Evolutionary conservation across 768 basidiomycete species (phyloP), one percentile per base, ranked within the genome.

Genomic region (Suillus occidentalis): DNA sequence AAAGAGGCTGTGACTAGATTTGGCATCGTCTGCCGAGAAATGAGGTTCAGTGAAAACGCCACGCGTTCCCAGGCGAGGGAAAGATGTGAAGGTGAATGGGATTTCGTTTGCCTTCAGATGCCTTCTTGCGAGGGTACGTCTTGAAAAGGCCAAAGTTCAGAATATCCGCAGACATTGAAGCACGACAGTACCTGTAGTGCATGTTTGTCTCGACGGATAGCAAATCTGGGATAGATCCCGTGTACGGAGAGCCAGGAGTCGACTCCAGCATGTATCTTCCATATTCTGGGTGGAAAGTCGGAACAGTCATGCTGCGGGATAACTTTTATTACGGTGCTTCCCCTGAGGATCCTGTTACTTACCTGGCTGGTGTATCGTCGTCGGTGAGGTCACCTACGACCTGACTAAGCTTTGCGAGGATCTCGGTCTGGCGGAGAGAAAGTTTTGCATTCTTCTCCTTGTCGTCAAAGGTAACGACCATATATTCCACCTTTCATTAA

Each of bases 211-310:
- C 97, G 6, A 99, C 96, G 6, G 89, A 86, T 43, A 99, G 82
- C 22, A 99, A 84, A 76, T 97, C 95, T 31, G 84, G 83, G 47
- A 99, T 87, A 18, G 86, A 89, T 12, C 94, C 95, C 6, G 93
- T 91, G 79, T 98, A 99, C 2, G 97, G 97, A 58, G 89, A 88
- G 3, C 97, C 97, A 0, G 97, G 97, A 0, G 97, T 99, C 3
- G 95, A 95, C 76, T 99, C 97, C 61, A 99, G 84, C 97, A 99
- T 99, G 80, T 93, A 99, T 45, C 96, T 86, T 47, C 97, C 97
- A 80, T 98, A 99, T 77, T 99, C 97, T 20, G 97, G 97, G 73
- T 99, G 97, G 73, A 96, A 99, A 14, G 89, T 91, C 2, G 97
- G 97, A 31, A 94, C 85, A 3, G 88, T 82, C 52, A 88, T 80